Conservation (phyloP, 192 early-diverging fungal species). For the Coemansia furcata region DNA sequence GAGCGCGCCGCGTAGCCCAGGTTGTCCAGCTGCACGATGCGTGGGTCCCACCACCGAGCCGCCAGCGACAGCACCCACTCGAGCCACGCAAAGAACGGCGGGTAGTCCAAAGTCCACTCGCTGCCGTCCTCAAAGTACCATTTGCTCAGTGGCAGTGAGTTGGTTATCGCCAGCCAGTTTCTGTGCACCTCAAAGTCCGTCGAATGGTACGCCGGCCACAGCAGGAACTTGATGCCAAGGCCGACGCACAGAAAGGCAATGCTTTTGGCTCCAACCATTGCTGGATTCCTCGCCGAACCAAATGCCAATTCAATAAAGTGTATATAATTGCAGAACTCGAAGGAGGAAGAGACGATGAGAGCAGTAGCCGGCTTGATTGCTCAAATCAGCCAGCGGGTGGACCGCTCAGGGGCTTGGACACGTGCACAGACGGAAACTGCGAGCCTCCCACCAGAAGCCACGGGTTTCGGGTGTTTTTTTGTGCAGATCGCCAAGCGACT, state of each 20-base stretch:
- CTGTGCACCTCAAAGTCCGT: conserved; percentile 99
- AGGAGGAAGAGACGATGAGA: neutral
- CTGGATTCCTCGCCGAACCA: neutral
- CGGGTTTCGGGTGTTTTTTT: neutral
- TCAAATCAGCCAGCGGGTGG: neutral
- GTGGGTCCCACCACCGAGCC: conserved; percentile 59
- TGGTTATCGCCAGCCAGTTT: conserved; percentile 95
- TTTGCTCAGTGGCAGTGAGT: conserved; percentile 68
- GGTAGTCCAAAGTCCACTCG: conserved; percentile 96
- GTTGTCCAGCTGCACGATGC: conserved; percentile 74
- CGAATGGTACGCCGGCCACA: conserved; percentile 79
- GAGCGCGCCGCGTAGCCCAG: conserved; percentile 60
- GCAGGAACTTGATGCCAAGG: conserved; percentile 58
- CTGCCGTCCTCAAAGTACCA: conserved; percentile 90
- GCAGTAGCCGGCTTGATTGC: neutral
- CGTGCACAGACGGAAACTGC: neutral
- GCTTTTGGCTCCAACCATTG: conserved; percentile 21
- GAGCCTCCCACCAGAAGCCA: neutral
- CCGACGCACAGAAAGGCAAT: conserved; percentile 35
- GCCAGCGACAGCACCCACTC: conserved; percentile 70
- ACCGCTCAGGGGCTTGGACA: neutral
- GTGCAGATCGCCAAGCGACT: neutral
- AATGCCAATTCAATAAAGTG: neutral
- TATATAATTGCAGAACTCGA: neutral
- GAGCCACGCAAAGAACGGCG: conserved; percentile 98